Evolutionary conservation across 495 filamentous ascomycete species (phyloP).

Genomic region (Aspergillus cavernicola): DNA sequence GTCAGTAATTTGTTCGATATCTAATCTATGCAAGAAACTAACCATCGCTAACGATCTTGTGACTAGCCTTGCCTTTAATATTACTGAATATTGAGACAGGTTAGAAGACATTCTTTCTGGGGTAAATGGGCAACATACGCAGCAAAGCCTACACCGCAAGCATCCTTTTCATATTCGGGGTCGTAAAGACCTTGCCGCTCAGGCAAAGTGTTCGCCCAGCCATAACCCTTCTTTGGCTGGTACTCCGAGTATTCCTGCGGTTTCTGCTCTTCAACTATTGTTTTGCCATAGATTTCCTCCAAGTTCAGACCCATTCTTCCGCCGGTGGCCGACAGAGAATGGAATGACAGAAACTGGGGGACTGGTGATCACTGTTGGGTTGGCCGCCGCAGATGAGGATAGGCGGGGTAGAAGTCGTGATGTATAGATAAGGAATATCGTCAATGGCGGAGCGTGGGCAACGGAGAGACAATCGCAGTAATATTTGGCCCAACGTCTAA

Average conservation of each 20-base stretch:
- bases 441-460: constrained; percentile 31
- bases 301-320: constrained; percentile 67
- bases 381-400: constrained; percentile 22
- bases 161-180: constrained; percentile 96
- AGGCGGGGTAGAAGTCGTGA: constrained; percentile 20
- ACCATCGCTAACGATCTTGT: constrained; percentile 99
- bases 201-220: constrained; percentile 93
- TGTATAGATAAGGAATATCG: constrained; percentile 24
- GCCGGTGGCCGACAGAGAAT: constrained; percentile 46
- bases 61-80: constrained; percentile 95
- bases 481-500: constrained; percentile 27
- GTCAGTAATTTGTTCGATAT: not conserved
- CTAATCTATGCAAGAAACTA: constrained; percentile 8
- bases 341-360: constrained; percentile 23
- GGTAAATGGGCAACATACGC: constrained; percentile 60
- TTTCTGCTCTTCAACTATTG: constrained; percentile 57
- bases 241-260: constrained; percentile 72
- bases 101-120: constrained; percentile 2
- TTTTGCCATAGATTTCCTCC: constrained; percentile 61
- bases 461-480: constrained; percentile 13
- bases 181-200: constrained; percentile 99
- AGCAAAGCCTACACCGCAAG: constrained; percentile 98
- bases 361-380: constrained; percentile 13
- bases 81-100: constrained; percentile 53
- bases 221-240: constrained; percentile 79